Evolutionary conservation across 345 rosid species (phyloP).

Genomic region (Cardamine occulta): DNA sequence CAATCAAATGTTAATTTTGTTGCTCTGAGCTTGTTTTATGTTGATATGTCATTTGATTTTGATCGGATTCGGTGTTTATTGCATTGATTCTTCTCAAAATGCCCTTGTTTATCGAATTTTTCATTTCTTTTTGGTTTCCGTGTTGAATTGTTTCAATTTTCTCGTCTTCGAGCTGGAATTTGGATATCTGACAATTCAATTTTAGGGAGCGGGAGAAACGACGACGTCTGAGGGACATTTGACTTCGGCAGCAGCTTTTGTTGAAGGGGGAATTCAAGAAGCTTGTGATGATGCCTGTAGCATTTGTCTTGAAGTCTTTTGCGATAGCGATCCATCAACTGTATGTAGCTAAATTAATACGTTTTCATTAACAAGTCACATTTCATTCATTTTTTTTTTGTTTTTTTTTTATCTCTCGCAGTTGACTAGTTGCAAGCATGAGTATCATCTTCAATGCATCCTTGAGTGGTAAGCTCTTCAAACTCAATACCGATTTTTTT

Average conservation of each 20-base stretch:
- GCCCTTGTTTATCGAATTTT: background rate
- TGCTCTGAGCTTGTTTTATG: background rate
- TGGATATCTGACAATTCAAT: background rate
- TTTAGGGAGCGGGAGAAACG: conserved; percentile 58
- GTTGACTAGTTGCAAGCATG: conserved; percentile 90
- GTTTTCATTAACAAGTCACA: background rate
- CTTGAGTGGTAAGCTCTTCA: conserved; percentile 79
- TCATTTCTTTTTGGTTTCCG: background rate
- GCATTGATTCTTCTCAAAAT: conserved; percentile 11
- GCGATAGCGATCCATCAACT: conserved; percentile 84
- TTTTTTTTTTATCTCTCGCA: conserved; percentile 29
- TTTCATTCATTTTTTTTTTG: conserved; percentile 18
- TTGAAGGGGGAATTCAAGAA: conserved; percentile 96
- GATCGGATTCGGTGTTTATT: conserved; percentile 15
- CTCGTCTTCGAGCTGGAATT: background rate
- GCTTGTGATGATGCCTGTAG: conserved; percentile 98
- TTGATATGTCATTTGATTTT: background rate
- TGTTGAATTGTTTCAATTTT: background rate
- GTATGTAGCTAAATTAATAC: conserved; percentile 40
- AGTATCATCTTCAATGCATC: conserved; percentile 95
- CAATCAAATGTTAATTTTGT: too few relatives aligned
- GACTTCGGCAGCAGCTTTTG: conserved; percentile 95
- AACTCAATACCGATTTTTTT: background rate
- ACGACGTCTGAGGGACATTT: conserved; percentile 62
- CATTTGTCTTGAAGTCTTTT: conserved; percentile 89